Evolutionary conservation across 1,284 basidiomycete species (phyloP), one percentile per base, ranked within the genome.

Genomic region (Phenoliferia sp.): DNA sequence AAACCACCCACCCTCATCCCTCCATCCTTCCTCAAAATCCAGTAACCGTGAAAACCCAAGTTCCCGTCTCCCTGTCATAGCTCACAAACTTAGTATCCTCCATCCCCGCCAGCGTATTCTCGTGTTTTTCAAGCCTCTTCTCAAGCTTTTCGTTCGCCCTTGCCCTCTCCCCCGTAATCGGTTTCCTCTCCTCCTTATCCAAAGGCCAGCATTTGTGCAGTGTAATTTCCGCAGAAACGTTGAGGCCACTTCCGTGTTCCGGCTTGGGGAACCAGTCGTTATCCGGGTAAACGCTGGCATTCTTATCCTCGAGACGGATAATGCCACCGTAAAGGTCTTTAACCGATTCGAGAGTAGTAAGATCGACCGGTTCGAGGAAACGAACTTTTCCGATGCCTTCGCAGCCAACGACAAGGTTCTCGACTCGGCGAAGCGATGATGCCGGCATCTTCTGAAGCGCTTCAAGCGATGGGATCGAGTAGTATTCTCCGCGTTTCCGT

Each of bases 11-110:
- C 39, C 39, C 39, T 52, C 9, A 6, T 7, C 48, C 48, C 48
- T 15, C 48, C 12, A 3, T 19, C 48, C n/a, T 28, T 52, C 7
- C 55, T 57, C 55, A 59, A 35, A 59, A 59, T 15, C 57, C 57
- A 77, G 94, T 89, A 67, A 98, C 95, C 34, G 84, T 86, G 82
- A 99, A 99, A 48, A 87, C 89, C 95, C 96, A 98, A 77, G 86
- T 88, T 58, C 95, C 95, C 73, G 86, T 86, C 73, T 83, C 83
- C 58, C 87, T 83, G 66, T 92, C 88, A 78, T 92, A 98, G 76
- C 82, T 82, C 77, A 92, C 87, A 77, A 95, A 98, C 68, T 86
- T 85, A 50, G 93, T 96, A 65, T 90, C 88, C 77, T 88, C 87
- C 83, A 94, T 92, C 70, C 84, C 85, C 83, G 88, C 88, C 78